Base-by-base conservation (phyloP, 768 basidiomycete genomes). In the Cytidiella melzeri region DNA sequence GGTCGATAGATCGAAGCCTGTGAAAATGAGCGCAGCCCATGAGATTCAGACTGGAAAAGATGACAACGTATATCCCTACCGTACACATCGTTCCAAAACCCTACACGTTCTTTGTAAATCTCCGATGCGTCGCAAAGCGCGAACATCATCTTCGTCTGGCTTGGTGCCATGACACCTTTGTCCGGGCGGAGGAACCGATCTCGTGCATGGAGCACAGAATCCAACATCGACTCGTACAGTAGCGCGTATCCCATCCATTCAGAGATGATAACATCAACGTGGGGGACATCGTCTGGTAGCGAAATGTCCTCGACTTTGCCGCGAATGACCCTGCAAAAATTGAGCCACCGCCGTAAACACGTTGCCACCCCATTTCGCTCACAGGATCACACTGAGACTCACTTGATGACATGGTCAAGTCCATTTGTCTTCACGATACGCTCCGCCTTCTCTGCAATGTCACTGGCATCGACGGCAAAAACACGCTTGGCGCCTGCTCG, bases 181-280 rank as follows among this genome's bases (percentile, higher is more conserved):
- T 63, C 67, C 0, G 83, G 79, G 42, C 72, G 71, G 26, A 98
- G 73, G 69, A 92, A 97, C 19, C 85, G 77, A 64, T 97, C 92
- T 15, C 95, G 77, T 0, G 95, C 95, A 53, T 72, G 69, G 18
- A 99, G 71, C 15, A 99, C 95, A 1, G 93, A 95, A 65, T 97
- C 95, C 27, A 98, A 78, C 95, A 99, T 97, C 38, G 87, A 90
- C 67, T 99, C 95, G 66, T 97, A 97, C 19, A 97, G 76, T 20
- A 92, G 71, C 1, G 84, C 85, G 60, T 91, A 92, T 13, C 84
- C 92, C 95, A 97, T 97, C 95, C 95, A 98, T 67, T 99, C 95
- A 3, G 92, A 94, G 44, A 98, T 73, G 65, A 99, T 93, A 51
- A 99, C 79, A 64, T 99, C 95, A 20, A 98, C 95, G 45, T 89